Evolutionary conservation across 345 rosid species (phyloP).

Genomic region (Brassica cretica): DNA sequence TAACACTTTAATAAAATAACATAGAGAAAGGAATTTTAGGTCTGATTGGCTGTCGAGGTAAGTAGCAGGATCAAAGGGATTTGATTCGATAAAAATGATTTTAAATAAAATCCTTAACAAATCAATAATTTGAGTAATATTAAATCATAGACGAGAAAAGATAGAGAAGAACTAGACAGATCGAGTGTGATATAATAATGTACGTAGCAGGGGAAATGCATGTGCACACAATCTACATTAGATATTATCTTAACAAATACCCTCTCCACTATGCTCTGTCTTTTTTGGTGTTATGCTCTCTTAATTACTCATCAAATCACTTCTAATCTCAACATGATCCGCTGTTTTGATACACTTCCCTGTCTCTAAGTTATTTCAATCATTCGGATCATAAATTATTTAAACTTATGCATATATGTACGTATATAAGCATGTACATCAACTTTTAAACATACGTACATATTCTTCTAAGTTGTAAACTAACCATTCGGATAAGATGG

Average conservation of each 20-base stretch:
- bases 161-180: constrained; percentile 34
- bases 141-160: constrained; percentile 29
- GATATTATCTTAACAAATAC: constrained; percentile 47
- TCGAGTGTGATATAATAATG: constrained; percentile 23
- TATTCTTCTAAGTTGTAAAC: not conserved
- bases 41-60: constrained; percentile 38
- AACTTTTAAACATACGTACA: not conserved
- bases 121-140: constrained; percentile 35
- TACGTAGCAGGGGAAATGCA: constrained; percentile 46
- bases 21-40: constrained; percentile 23
- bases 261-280: constrained; percentile 64
- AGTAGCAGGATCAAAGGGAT: constrained; percentile 42
- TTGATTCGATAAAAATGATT: constrained; percentile 36
- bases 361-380: constrained; percentile 29
- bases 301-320: constrained; percentile 54
- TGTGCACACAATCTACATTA: constrained; percentile 74
- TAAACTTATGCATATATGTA: not conserved
- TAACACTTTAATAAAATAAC: not conserved
- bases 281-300: constrained; percentile 35
- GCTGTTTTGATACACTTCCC: constrained; percentile 33
- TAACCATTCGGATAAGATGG: not conserved
- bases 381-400: not conserved
- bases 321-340: constrained; percentile 50
- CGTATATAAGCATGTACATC: not conserved
- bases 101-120: constrained; percentile 26